Base-by-base conservation (phyloP, 2,329 filamentous ascomycete genomes). In the Neodidymelliopsis sp. region DNA sequence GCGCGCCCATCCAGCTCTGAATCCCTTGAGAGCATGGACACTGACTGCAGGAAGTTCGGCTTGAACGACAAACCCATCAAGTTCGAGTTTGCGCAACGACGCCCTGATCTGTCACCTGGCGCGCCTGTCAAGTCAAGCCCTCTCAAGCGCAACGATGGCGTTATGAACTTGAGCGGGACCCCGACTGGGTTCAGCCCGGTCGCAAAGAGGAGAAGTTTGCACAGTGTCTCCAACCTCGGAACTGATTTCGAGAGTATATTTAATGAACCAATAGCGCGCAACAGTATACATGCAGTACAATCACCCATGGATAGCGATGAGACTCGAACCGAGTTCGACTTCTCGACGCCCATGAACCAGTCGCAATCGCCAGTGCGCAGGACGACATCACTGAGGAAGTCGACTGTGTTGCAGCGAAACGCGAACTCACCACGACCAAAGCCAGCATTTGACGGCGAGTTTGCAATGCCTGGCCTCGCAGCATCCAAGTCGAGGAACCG, bases 121-220 rank as follows among this genome's bases (percentile, higher is more conserved):
- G 78, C 82, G n/a, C 57, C 62, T 2, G 78, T 83, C 13, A 84
- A 85, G 53, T 86, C 88, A 5, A 96, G 93, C 69, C 92, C 93
- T 4, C 77, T 97, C 61, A 97, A 97, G 80, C 86, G 94, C 62
- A 93, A 88, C 67, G 93, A 97, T 76, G 88, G 89, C 31, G 87
- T 88, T 40, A 93, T 96, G 89, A 91, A 90, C 65, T 77, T 95
- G 37, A 92, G 96, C 64, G 88, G 90, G 56, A 81, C 85, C 20
- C 47, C 47, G 12, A 87, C 82, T 62, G 80, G 89, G 46, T 89
- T 89, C 60, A 97, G 90, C 66, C 93, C 94, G 0, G 89, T 93
- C 51, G 90, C 92, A 35, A 97, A 97, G 78, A 84, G 94, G 58
- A 85, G 94, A 65, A 97, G 92, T 74, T 75, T 96, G 61, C 90